Conservation (phyloP, 2,329 filamentous ascomycete species). For the Pleurostoma richardsiae region DNA sequence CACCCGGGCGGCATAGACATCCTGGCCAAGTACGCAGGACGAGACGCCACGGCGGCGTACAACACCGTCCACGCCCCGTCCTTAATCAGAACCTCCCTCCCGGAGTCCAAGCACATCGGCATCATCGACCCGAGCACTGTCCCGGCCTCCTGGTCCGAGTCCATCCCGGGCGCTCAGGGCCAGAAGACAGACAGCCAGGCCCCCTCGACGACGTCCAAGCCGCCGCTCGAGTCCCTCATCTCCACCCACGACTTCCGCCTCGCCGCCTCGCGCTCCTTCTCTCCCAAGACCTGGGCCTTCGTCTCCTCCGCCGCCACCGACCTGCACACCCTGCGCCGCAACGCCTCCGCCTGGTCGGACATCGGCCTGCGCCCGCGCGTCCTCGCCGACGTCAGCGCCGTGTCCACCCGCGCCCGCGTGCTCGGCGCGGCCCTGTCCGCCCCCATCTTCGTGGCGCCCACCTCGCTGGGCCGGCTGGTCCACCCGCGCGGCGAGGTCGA, state of each 20-base stretch:
- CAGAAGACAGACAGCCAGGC: neutral
- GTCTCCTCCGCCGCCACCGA: slow-evolving; percentile 62
- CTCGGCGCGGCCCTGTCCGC: slow-evolving; percentile 46
- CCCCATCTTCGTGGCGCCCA: slow-evolving; percentile 60
- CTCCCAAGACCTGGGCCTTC: slow-evolving; percentile 65
- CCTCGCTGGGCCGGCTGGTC: slow-evolving; percentile 58
- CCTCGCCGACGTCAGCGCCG: slow-evolving; percentile 45
- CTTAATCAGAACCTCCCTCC: slow-evolving; percentile 33
- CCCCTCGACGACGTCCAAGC: slow-evolving; percentile 21
- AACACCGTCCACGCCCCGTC: slow-evolving; percentile 42
- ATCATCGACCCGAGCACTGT: slow-evolving; percentile 41
- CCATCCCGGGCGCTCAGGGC: neutral
- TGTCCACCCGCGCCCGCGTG: slow-evolving; percentile 40
- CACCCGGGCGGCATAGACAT: slow-evolving; percentile 30
- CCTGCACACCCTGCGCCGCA: slow-evolving; percentile 50
- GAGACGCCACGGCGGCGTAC: slow-evolving; percentile 49
- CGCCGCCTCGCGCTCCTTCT: slow-evolving; percentile 48
- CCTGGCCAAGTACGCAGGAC: slow-evolving; percentile 44
- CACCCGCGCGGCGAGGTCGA: slow-evolving; percentile 61
- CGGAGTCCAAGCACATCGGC: slow-evolving; percentile 41
- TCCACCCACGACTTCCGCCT: slow-evolving; percentile 56
- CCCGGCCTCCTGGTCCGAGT: neutral
- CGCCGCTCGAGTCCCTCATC: slow-evolving; percentile 49
- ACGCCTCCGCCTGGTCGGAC: slow-evolving; percentile 46
- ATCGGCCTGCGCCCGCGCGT: slow-evolving; percentile 57